Evolutionary conservation across 2,329 filamentous ascomycete species (phyloP).

Genomic region (Botryosphaeria agaves): DNA sequence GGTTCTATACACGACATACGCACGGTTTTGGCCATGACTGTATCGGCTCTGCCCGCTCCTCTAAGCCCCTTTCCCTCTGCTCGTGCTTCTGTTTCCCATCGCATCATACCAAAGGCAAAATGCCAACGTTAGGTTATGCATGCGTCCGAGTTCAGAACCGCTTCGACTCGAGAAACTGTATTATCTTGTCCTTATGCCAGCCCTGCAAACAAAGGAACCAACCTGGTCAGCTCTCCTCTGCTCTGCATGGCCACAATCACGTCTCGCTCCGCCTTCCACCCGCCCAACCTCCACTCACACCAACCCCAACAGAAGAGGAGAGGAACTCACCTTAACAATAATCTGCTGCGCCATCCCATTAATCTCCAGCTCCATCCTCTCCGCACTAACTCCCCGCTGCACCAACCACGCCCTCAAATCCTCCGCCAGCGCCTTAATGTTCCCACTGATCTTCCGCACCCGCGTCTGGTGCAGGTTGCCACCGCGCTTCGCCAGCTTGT

Average conservation of each 20-base stretch:
- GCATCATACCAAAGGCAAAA: too few relatives aligned
- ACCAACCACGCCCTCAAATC: constrained; percentile 45
- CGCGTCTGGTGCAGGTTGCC: constrained; percentile 59
- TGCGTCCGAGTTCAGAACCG: too few relatives aligned
- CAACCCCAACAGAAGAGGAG: not conserved
- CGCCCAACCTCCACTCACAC: not conserved
- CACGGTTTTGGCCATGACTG: too few relatives aligned
- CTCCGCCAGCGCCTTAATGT: constrained; percentile 42
- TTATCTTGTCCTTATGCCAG: constrained; percentile 13
- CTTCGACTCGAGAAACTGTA: constrained; percentile 16
- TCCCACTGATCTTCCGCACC: constrained; percentile 65
- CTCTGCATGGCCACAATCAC: not conserved
- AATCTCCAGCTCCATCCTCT: constrained; percentile 34
- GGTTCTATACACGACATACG: too few relatives aligned
- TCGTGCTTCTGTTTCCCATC: too few relatives aligned
- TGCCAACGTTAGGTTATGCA: too few relatives aligned
- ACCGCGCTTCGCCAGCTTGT: constrained; percentile 54
- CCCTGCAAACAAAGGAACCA: constrained; percentile 4
- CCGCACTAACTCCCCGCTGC: constrained; percentile 27
- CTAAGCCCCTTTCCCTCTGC: too few relatives aligned
- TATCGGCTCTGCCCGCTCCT: too few relatives aligned
- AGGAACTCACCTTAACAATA: constrained; percentile 35
- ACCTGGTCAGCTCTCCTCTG: not conserved
- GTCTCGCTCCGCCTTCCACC: not conserved
- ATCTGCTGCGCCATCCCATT: constrained; percentile 55